Base-by-base conservation (phyloP, 345 rosid genomes). In the Camelina laxa region DNA sequence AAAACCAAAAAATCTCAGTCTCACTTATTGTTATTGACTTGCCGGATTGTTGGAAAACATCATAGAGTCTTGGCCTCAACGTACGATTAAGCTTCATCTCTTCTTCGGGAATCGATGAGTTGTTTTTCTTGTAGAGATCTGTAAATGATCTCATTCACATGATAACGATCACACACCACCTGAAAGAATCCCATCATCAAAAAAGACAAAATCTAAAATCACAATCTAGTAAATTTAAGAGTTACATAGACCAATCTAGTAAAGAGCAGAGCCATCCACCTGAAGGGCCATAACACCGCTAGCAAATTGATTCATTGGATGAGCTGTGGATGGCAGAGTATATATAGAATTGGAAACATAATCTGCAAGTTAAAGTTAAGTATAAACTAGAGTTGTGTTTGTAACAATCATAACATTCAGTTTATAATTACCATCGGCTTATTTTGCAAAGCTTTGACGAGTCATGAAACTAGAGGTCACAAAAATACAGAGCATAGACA, bases 271-370 rank as follows among this genome's bases (percentile, higher is more conserved):
- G 17, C 57, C 24, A 33, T 15, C 31, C 12, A 94, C 99, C 97
- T 94, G 99, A 50, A 94, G 97, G 50, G 96, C 96, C 99, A 94
- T 91, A 65, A 94, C 97, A 78, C 99, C 99, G 17, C 89, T 79
- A 45, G 89, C 82, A 84, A 92, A 92, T 74, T 92, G 97, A 72
- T 97, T 92, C 99, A 94, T 94, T 24, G 97, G 97, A 83, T 94
- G 99, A 70, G 97, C 89, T 11, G 91, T 82, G 7, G 70, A 80
- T 67, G 97, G 97, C 73, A 92, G 81, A 53, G 91, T 92, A 82
- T 95, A 89, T 61, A 92, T 89, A 50, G 95, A 88, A 81, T 92
- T 90, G 60, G 73, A 95, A 42, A 87, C 92, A 45, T 90, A 87
- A 81, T 92, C 97, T 92, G 86, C 73, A 77, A 60, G 17, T 35